These are phyloP conservation scores for Orbilia quercus DNA, from an alignment of 2,329 filamentous ascomycete genomes.

Conservation along the genomic window DNA sequence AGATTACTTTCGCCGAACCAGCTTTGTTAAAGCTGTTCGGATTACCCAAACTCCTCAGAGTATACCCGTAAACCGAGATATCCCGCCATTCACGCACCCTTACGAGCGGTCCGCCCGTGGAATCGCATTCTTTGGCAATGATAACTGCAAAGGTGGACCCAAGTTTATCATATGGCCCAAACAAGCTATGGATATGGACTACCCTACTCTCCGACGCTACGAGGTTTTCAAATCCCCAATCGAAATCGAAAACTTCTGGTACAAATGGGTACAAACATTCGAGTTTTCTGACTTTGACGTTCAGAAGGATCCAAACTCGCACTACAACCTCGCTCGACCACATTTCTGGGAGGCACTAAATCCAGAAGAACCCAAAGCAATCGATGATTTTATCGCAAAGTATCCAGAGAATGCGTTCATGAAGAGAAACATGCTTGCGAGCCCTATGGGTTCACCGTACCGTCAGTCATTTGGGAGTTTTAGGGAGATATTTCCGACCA, in stretches of 20 bases:
- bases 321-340: constrained; percentile 42
- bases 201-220: constrained; percentile 25
- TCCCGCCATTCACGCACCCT: constrained; percentile 40
- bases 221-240: constrained; percentile 19
- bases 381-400: neutral
- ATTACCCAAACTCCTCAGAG: constrained; percentile 44
- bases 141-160: constrained; percentile 36
- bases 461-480: constrained; percentile 52
- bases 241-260: constrained; percentile 33
- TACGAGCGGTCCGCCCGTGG: constrained; percentile 42
- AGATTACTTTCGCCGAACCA: constrained; percentile 36
- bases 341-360: constrained; percentile 11
- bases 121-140: constrained; percentile 44
- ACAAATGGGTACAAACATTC: constrained; percentile 44
- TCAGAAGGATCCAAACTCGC: constrained; percentile 50
- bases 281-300: constrained; percentile 53
- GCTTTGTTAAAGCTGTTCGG: constrained; percentile 49
- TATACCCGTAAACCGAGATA: constrained; percentile 7
- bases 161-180: constrained; percentile 54
- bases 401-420: constrained; percentile 32
- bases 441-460: constrained; percentile 42
- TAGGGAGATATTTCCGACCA: constrained; percentile 50
- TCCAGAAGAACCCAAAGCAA: neutral
- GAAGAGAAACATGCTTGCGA: constrained; percentile 23
- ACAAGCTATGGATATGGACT: constrained; percentile 43